Base-by-base conservation (phyloP, 345 rosid genomes). In the Camelina sativa region DNA sequence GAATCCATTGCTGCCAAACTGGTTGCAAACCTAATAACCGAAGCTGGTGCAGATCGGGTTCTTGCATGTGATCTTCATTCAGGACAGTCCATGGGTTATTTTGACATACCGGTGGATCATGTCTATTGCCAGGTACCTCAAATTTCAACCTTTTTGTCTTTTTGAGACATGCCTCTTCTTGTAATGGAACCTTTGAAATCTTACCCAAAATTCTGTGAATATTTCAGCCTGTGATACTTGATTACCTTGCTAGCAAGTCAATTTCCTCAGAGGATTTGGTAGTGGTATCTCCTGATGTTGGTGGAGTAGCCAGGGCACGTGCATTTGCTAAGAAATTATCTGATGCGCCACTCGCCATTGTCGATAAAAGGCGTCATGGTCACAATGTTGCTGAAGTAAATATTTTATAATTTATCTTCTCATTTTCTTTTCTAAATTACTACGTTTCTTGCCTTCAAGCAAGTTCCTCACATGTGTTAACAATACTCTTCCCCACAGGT, bases 221-320 rank as follows among this genome's bases (percentile, higher is more conserved):
- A n/a, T 68, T 74, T 74, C 82, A 95, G 99, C 92, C 97, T 69
- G 99, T 92, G 80, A 90, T 95, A 74, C 96, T 95, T 69, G 99
- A 95, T 82, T 95, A 95, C 83, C 97, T 95, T 71, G 98, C 98
- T 32, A 95, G 99, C 84, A 95, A 95, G 88, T 83, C 83, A 1
- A 86, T 95, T 76, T 84, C 84, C 65, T 89, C 91, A 8, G 84
- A 84, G 77, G 99, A 92, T 80, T 78, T 95, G 81, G 97, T 95
- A 23, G 99, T 95, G 79, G 99, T 95, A 79, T 95, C 99, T 46
- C 99, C 99, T 73, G 99, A 95, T 77, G 99, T 95, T 58, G 99
- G 99, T 61, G 99, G 99, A 67, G 98, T 92, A 12, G 98, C 99
- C 1, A 86, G 99, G 71, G 99, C 99, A 66, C 97, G 98, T 16